phyloP scores from a whole-genome alignment of 139 green algal species.

The Chlorella ohadii region DNA sequence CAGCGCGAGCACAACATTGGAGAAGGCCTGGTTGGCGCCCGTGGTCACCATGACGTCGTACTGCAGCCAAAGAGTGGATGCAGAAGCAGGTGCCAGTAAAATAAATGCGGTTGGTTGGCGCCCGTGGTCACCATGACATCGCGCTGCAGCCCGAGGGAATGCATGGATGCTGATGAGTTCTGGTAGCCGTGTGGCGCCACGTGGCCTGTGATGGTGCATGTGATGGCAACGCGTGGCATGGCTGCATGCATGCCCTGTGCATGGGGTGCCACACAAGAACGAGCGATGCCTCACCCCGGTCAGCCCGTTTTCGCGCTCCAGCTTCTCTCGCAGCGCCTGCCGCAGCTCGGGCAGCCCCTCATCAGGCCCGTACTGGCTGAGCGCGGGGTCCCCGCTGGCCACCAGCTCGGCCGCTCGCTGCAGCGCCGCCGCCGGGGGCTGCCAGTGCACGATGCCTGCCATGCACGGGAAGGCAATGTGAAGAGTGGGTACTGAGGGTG shows the following conservation, averaged over 20 bases:
- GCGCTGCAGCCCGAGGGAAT: slow-evolving; percentile 56
- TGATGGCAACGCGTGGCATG: neutral
- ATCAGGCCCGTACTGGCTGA: slow-evolving; percentile 74
- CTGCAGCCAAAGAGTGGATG: slow-evolving; percentile 34
- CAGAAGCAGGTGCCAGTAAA: too few relatives aligned
- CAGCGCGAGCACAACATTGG: slow-evolving; percentile 86
- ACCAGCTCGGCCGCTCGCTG: slow-evolving; percentile 36
- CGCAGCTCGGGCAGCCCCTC: slow-evolving; percentile 82
- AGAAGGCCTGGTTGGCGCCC: slow-evolving; percentile 93
- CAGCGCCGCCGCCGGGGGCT: slow-evolving; percentile 71
- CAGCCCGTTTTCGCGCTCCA: slow-evolving; percentile 79
- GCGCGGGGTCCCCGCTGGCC: neutral
- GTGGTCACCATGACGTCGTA: slow-evolving; percentile 92
- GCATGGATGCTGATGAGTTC: too few relatives aligned
- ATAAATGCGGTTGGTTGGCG: too few relatives aligned
- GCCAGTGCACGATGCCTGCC: slow-evolving; percentile 86
- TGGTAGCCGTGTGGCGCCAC: too few relatives aligned
- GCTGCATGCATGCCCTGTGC: too few relatives aligned
- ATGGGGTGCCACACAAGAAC: too few relatives aligned
- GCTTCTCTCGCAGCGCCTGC: slow-evolving; percentile 77
- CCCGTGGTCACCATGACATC: slow-evolving; percentile 93
- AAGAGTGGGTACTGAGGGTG: too few relatives aligned
- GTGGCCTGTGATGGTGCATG: neutral
- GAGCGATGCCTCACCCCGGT: slow-evolving; percentile 55
- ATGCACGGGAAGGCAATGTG: too few relatives aligned